phyloP scores from a whole-genome alignment of 1,284 basidiomycete species.

The Ganoderma resinaceum region DNA sequence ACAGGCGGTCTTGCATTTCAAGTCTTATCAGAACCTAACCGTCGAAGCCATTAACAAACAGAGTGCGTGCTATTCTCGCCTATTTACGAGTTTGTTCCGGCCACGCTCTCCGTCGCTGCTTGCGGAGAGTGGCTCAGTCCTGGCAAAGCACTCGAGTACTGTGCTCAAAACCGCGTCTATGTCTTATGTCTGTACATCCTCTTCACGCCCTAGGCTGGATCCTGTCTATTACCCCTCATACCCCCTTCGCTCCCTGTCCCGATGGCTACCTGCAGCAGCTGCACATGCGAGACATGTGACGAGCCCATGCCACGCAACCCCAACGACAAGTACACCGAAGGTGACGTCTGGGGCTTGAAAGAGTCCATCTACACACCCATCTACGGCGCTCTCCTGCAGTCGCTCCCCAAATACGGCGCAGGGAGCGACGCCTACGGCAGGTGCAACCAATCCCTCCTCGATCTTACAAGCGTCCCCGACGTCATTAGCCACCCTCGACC shows the following conservation, averaged over 20 bases:
- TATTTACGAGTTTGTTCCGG: not conserved
- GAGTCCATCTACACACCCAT: not conserved
- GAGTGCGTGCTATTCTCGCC: too few species aligned
- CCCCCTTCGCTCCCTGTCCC: not conserved
- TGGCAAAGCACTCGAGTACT: not conserved
- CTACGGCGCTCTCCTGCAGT: not conserved
- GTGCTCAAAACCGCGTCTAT: not conserved
- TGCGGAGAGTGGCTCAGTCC: not conserved
- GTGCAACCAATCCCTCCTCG: not conserved
- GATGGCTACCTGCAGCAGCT: not conserved
- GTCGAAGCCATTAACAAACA: not conserved
- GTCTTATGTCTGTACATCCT: not conserved
- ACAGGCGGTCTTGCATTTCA: too few species aligned
- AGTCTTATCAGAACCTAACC: too few species aligned
- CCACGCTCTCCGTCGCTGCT: too few species aligned
- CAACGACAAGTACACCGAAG: not conserved
- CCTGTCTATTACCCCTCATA: not conserved
- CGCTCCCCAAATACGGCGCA: not conserved
- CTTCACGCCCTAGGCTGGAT: not conserved
- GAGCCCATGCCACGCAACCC: not conserved
- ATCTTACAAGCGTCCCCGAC: not conserved
- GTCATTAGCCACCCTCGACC: not conserved
- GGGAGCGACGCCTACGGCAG: not conserved
- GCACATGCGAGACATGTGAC: not conserved
- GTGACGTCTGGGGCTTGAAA: not conserved